A percentile compares a stretch with the other conserved stretches of the same genome.
These are phyloP conservation scores for Fistulifera solaris DNA, from an alignment of 108 stramenopile species.

Conservation along the genomic window DNA sequence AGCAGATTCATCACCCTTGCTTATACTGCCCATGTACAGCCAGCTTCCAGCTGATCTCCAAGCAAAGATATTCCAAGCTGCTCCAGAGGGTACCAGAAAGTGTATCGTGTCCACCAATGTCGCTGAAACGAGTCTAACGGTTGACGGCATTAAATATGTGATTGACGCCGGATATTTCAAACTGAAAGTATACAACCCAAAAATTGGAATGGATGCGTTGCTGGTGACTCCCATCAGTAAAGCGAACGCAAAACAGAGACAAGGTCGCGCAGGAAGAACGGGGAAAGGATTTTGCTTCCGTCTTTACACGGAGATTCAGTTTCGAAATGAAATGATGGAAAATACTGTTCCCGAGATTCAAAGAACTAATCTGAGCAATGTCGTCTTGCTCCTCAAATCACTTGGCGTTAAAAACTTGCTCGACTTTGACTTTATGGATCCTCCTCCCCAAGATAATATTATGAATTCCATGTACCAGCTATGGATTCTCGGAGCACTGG, in stretches of 20 bases:
- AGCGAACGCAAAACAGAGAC: conserved; percentile 97
- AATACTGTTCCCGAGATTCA: conserved; percentile 97
- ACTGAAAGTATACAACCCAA: conserved; percentile 99
- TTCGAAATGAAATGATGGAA: conserved; percentile 90
- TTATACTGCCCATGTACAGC: conserved; percentile 98
- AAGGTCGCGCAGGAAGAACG: conserved; percentile 94
- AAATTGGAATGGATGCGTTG: conserved; percentile 99
- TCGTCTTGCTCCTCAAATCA: conserved; percentile 96
- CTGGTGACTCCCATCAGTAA: conserved; percentile 93
- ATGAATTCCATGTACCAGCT: conserved; percentile 95
- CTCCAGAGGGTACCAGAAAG: conserved; percentile 88
- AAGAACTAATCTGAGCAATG: conserved; percentile 95
- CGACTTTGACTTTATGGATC: conserved; percentile 98
- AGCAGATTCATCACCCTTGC: conserved; percentile 80
- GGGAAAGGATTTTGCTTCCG: conserved; percentile 96
- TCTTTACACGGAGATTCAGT: conserved; percentile 95
- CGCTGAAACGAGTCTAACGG: conserved; percentile 97
- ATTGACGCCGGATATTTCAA: conserved; percentile 97
- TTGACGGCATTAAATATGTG: conserved; percentile 92
- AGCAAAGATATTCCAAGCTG: conserved; percentile 95
- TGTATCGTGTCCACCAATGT: conserved; percentile 98
- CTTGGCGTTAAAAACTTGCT: conserved; percentile 89
- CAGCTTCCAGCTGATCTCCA: conserved; percentile 98
- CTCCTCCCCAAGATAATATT: conserved; percentile 97
- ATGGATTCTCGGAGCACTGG: conserved; percentile 96